Base-by-base conservation (phyloP, 2,329 filamentous ascomycete species). In the Pezicula radicicola region DNA sequence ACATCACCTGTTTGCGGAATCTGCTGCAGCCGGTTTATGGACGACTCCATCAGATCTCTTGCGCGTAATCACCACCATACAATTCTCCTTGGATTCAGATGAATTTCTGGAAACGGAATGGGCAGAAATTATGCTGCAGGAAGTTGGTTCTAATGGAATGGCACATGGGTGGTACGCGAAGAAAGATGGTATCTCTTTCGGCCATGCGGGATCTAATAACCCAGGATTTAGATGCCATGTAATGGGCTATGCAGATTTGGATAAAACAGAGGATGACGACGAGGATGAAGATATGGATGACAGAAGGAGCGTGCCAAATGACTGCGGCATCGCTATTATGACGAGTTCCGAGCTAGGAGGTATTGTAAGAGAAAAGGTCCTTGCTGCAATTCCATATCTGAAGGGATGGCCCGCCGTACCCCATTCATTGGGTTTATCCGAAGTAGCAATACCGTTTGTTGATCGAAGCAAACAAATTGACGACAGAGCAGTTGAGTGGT, bases 11-110 rank as follows among this genome's bases (percentile, higher is more conserved):
- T n/a, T 46, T 15, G 45, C 47, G 12, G 54, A 55, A 40, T 30
- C 16, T 6, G 54, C 50, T 8, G 54, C 54, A 7, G 54, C 54
- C 15, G 54, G 50, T 6, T 30, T 55, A 6, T 55, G 54, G 54
- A 53, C 54, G 2, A 55, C 54, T 4, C 54, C 54, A 5, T n/a
- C 45, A 1, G 54, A 55, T 49, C 50, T 55, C 19, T 15, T 55
- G 36, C 46, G 45, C 37, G 50, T 36, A 6, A 27, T 55, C 4
- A 18, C 19, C 4, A 45, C 50, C 18, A n/a, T 51, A 3, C 53
- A 55, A 25, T 18, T 19, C 10, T 53, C 50, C 13, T 28, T 55
- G 4, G 35, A 48, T n/a, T 46, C 46, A n/a, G 18, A 30, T 13
- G 45, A 47, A n/a, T 51, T 55, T 9, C 48, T 55, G 2, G 39